Evolutionary conservation across 495 filamentous ascomycete species (phyloP), one percentile per base, ranked within the genome.

Genomic region (Aspergillus haitiensis): DNA sequence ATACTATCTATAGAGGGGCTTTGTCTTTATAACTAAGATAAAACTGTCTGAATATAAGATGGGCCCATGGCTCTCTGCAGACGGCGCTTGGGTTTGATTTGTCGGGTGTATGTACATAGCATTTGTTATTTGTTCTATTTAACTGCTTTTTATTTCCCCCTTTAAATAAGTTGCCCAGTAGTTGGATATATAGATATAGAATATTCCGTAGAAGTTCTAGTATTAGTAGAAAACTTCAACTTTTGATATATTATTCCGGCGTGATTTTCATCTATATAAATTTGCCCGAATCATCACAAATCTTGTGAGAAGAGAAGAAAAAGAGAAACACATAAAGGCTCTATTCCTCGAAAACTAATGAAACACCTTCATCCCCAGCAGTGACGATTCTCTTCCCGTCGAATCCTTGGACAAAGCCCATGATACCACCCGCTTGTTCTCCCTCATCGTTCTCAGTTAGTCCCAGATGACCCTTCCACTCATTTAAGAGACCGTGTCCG

Each of bases 381-480:
- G 93, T 97, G 11, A 93, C 84, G 31, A 97, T 79, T 61, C 85
- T 80, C 67, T 77, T 75, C 27, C 77, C 72, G 57, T 88, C 86
- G 2, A 85, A 84, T 36, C 84, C 86, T 74, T 96, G 89, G 51
- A 94, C 90, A 70, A 97, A 97, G 0, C 87, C 93, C 71, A 97
- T 75, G 35, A 97, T 89, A 53, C 93, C 93, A 35, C 91, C 91
- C n/a, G 75, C 71, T 49, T 78, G 77, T 60, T 78, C 77, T 13
- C 75, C 77, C n/a, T 77, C 75, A 5, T 72, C 69, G 5, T 89
- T 91, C 64, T 96, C 91, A 0, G 88, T 86, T 33, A 87, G 87
- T 18, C 86, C 87, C 53, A 89, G 74, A 66, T 96, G 91, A 2
- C 91, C 92, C 66, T 80, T 88, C 88, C 91, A 93, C 71, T 96